Evolutionary conservation across 306 rosid genomes (phyloP), one percentile per base, ranked within the genome.

Genomic region (Quercus mongolica): DNA sequence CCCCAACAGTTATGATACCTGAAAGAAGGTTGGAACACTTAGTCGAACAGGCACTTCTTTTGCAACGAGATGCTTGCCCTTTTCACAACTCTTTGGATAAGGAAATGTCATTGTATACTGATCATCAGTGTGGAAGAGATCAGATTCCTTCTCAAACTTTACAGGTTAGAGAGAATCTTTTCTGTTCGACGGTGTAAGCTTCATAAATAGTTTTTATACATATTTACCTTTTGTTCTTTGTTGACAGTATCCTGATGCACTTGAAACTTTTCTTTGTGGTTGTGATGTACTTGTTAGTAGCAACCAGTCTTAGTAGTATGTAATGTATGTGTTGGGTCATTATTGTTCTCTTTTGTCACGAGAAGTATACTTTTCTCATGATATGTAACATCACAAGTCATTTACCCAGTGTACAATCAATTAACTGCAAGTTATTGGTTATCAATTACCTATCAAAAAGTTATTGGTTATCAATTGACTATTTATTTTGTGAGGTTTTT

Each of bases 21-120:
- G 99, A 96, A 69, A 93, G 88, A 82, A 87, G 99, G 85, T 86
- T 96, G 92, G 99, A 96, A 79, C 92, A 91, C 87, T 83, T 96
- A 71, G 98, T 96, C 71, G 98, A 96, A 70, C 97, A 88, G 77
- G 99, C 98, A 56, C 98, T 96, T 78, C 86, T 90, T 86, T 83
- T 96, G 81, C 99, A 96, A 82, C 87, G 88, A 55, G 97, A 96
- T 78, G 86, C 96, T 84, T 96, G 99, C 84, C 80, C 82, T 28
- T 96, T 93, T 86, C 99, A 96, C 84, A 96, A 96, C 85, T 87
- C 98, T 51, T 61, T 81, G 89, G 91, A 91, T 23, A 90, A 86
- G 87, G 94, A 94, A 83, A 91, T 96, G 98, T 93, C 99, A 28
- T 83, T 96, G 82, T 96, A 89, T 77, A 77, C 93, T 13, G 99